Conservation (phyloP, 306 rosid species). For the Malus orientalis region DNA sequence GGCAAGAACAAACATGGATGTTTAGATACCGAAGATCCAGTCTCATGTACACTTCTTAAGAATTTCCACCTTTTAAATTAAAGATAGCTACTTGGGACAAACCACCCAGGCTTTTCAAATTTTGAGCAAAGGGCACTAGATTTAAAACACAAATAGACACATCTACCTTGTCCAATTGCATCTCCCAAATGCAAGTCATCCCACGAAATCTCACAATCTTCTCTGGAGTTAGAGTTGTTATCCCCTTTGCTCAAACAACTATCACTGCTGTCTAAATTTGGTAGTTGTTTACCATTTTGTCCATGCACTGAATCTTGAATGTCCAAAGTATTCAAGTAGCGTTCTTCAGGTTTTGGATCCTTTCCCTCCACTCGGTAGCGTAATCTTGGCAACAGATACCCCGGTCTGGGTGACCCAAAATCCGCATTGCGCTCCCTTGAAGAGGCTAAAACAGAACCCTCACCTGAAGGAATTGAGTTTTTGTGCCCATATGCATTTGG, state of each 20-base stretch:
- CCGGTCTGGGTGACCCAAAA: constrained; percentile 19
- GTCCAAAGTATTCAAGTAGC: constrained; percentile 13
- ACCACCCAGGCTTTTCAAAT: not conserved
- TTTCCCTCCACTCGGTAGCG: constrained; percentile 9
- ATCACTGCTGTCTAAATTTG: constrained; percentile 20
- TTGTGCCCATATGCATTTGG: constrained; percentile 11
- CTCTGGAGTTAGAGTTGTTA: constrained; percentile 32
- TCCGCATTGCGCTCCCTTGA: constrained; percentile 28
- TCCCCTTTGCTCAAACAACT: constrained; percentile 50
- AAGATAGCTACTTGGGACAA: not conserved
- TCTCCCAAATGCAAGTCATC: constrained; percentile 56
- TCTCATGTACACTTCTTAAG: not conserved
- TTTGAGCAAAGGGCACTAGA: not conserved
- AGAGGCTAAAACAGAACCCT: constrained; percentile 20
- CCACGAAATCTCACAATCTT: constrained; percentile 50
- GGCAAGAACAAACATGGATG: not conserved
- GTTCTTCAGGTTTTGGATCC: constrained; percentile 29
- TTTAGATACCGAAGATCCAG: not conserved
- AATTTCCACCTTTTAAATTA: not conserved
- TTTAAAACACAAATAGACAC: not conserved
- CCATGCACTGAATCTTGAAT: constrained; percentile 33
- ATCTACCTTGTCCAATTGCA: constrained; percentile 66
- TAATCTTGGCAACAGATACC: constrained; percentile 16
- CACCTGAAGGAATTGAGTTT: constrained; percentile 13
- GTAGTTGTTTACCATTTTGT: constrained; percentile 28